Evolutionary conservation across 495 filamentous ascomycete genomes (phyloP), one percentile per base, ranked within the genome.

Genomic region (Lasiosphaeriaceae sp.): DNA sequence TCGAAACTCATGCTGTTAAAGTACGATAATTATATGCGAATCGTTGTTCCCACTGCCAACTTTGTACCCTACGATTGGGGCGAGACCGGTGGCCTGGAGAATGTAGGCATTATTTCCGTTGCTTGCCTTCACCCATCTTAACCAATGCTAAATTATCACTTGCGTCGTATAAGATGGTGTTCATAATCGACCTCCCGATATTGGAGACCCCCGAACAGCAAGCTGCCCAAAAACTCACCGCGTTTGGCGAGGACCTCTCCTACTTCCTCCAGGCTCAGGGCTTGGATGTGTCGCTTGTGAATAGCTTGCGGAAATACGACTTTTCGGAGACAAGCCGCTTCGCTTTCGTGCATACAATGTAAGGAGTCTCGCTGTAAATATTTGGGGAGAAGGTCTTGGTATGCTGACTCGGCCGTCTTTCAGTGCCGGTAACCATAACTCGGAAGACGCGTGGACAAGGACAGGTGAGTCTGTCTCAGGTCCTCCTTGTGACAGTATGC

Each of bases 1-100:
- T 94, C 90, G 5, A 96, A 96, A 62, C 71, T 96, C 12, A 89
- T 90, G 80, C 75, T 96, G 0, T 77, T 96, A 0, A 91, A 89
- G 60, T 86, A 90, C 58, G 74, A 77, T 0, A 63, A 57, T 0
- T 83, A 92, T 63, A 65, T 96, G 2, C 80, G 92, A 0, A 78
- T 96, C 11, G 92, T 81, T 0, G 79, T 96, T 0, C 91, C 92
- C 0, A 91, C 82, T 9, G 92, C 89, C 0, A 96, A 96, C 57
- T 68, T 95, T 3, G 80, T 86, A n/a, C 72, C 79, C 1, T 87
- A 84, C 60, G 92, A 96, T 66, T 96, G 92, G 92, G 92, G 92
- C 0, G 92, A 93, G 64, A 79, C 79, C 2, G 84, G 86, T 0
- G 63, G 84, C 1, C 89, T 95, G 84, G 91, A 96, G 64, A 95